Evolutionary conservation across 192 early-diverging fungal genomes (phyloP).

Genomic region (Spizellomyces sp.): DNA sequence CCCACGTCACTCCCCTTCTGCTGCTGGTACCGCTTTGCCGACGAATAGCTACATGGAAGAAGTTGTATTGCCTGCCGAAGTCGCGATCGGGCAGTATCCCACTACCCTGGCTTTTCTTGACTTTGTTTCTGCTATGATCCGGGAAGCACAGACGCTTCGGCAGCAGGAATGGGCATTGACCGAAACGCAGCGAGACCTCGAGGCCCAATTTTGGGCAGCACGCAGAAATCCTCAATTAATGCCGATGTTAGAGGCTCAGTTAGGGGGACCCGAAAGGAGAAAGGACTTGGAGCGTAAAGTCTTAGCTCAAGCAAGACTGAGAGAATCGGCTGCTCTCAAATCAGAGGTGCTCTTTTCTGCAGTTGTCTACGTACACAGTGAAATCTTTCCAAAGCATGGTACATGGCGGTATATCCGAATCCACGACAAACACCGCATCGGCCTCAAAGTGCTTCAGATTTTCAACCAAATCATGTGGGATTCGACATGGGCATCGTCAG

Average conservation of each 20-base stretch:
- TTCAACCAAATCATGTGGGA: slow-evolving; percentile 48
- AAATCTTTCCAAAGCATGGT: slow-evolving; percentile 46
- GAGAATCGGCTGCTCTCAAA: slow-evolving; percentile 15
- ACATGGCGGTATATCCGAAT: slow-evolving; percentile 48
- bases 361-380: slow-evolving; percentile 42
- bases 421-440: slow-evolving; percentile 43
- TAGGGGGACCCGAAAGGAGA: slow-evolving; percentile 14
- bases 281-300: slow-evolving; percentile 7
- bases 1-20: slow-evolving; percentile 31
- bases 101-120: slow-evolving; percentile 49
- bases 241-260: slow-evolving; percentile 2
- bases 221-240: background rate
- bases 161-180: slow-evolving; percentile 8
- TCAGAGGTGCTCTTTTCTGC: slow-evolving; percentile 41
- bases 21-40: background rate
- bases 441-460: slow-evolving; percentile 41
- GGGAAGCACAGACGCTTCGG: slow-evolving; percentile 33
- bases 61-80: slow-evolving; percentile 45
- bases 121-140: slow-evolving; percentile 35
- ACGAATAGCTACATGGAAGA: slow-evolving; percentile 47
- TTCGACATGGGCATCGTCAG: slow-evolving; percentile 28
- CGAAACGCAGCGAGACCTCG: slow-evolving; percentile 21
- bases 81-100: slow-evolving; percentile 35
- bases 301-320: background rate
- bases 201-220: slow-evolving; percentile 28